A percentile compares a stretch with the other conserved stretches of the same genome.
These are phyloP conservation scores for Ophiosphaerella herpotricha DNA, from an alignment of 2,329 filamentous ascomycete genomes.

Conservation along the genomic window DNA sequence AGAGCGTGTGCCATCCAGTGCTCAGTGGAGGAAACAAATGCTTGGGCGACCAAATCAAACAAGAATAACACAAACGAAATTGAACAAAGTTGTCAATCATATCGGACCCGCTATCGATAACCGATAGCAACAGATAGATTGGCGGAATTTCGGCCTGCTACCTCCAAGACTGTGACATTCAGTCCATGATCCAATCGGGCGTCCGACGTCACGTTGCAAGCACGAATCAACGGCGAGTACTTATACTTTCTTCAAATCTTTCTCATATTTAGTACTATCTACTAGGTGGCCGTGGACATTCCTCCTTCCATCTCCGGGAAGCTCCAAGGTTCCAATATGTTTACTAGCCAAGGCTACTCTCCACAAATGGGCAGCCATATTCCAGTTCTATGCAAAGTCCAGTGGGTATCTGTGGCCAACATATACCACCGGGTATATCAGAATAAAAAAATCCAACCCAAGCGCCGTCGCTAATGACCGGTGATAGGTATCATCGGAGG, in stretches of 20 bases:
- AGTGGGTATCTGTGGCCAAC: slow-evolving; percentile 8
- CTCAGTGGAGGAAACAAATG: slow-evolving; percentile 6
- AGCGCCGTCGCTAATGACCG: slow-evolving; percentile 46
- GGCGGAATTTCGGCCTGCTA: slow-evolving; percentile 14
- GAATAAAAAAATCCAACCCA: slow-evolving; percentile 11
- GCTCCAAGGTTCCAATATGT: background rate
- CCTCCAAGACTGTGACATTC: too few relatives aligned
- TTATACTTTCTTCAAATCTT: background rate
- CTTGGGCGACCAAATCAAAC: slow-evolving; percentile 12
- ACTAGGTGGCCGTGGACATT: slow-evolving; percentile 1
- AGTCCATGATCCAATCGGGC: too few relatives aligned
- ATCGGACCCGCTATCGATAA: slow-evolving; percentile 11
- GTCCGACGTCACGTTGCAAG: too few relatives aligned
- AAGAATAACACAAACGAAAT: slow-evolving; percentile 11
- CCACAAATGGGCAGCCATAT: background rate
- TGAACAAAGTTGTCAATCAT: too few relatives aligned
- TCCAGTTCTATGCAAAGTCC: slow-evolving; percentile 4
- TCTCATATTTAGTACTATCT: background rate
- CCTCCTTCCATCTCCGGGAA: background rate
- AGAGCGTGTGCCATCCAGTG: slow-evolving; percentile 6
- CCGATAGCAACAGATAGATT: slow-evolving; percentile 28
- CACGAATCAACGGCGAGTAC: background rate
- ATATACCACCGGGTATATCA: background rate
- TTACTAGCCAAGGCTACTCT: too few relatives aligned
- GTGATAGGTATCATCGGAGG: slow-evolving; percentile 22